These are phyloP conservation scores for Aplosporella prunicola DNA, from an alignment of 2,329 filamentous ascomycete genomes.

Conservation along the genomic window DNA sequence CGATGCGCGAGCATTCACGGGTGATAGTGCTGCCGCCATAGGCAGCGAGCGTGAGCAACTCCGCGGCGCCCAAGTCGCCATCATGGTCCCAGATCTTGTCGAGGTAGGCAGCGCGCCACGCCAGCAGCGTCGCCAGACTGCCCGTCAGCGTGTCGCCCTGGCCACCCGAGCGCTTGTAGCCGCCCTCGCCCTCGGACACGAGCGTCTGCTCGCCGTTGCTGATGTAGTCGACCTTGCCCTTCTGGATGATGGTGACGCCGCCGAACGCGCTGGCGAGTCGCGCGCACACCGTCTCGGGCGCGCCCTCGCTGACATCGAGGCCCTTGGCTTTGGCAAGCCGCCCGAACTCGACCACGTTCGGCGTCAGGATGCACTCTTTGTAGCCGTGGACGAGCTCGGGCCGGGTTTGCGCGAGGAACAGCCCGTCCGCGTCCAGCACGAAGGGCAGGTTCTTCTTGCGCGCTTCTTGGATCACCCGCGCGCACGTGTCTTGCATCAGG, in stretches of 20 bases:
- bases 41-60: conserved; percentile 63
- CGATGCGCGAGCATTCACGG: conserved; percentile 78
- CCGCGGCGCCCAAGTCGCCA: conserved; percentile 44
- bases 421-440: conserved; percentile 84
- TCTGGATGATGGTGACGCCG: conserved; percentile 86
- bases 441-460: conserved; percentile 63
- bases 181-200: conserved; percentile 67
- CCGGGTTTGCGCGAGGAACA: conserved; percentile 65
- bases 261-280: conserved; percentile 68
- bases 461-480: conserved; percentile 69
- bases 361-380: conserved; percentile 76
- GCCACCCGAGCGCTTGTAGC: conserved; percentile 81
- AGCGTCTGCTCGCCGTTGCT: conserved; percentile 70
- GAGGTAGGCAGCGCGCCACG: conserved; percentile 79
- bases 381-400: conserved; percentile 75
- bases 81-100: conserved; percentile 66
- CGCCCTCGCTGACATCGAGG: conserved; percentile 48
- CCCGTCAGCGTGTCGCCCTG: conserved; percentile 95
- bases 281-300: conserved; percentile 50
- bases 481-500: conserved; percentile 81
- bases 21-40: conserved; percentile 84
- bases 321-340: conserved; percentile 67
- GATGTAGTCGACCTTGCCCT: conserved; percentile 74
- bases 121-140: conserved; percentile 76
- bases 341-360: conserved; percentile 89